phyloP scores from a whole-genome alignment of 2,329 filamentous ascomycete genomes.

The Exophiala sp. region DNA sequence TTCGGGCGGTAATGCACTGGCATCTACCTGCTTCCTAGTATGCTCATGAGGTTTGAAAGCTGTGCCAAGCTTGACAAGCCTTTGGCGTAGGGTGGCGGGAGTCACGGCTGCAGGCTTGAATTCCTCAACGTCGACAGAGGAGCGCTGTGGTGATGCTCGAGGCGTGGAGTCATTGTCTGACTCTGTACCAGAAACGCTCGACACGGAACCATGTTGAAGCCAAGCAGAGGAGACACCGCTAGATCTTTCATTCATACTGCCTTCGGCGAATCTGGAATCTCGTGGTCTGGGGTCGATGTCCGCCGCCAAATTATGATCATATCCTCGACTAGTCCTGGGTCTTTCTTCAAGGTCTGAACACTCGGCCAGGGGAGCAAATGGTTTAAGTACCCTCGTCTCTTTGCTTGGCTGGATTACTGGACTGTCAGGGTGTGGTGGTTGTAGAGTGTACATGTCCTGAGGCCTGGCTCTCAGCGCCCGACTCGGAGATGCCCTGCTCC shows the following conservation, averaged over 20 bases:
- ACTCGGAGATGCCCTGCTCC: slow-evolving; percentile 17
- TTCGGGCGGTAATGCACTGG: slow-evolving; percentile 2
- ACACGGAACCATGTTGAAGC: slow-evolving; percentile 16
- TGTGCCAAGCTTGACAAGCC: slow-evolving; percentile 19
- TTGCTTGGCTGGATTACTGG: slow-evolving; percentile 15
- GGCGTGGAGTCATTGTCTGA: slow-evolving; percentile 19
- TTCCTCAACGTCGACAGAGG: slow-evolving; percentile 25
- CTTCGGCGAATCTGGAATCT: slow-evolving; percentile 63
- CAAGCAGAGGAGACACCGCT: slow-evolving; percentile 27
- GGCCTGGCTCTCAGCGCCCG: slow-evolving; percentile 1
- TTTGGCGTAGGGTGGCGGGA: slow-evolving; percentile 22
- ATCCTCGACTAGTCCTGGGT: slow-evolving; percentile 20
- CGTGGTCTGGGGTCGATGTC: slow-evolving; percentile 8
- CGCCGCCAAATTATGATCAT: neutral
- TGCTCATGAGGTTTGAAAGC: slow-evolving; percentile 18
- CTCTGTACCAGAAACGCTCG: slow-evolving; percentile 11
- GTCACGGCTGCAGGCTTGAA: slow-evolving; percentile 23
- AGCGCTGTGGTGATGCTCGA: slow-evolving; percentile 16
- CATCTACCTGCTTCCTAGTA: neutral
- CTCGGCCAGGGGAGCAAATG: slow-evolving; percentile 10
- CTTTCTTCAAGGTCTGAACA: slow-evolving; percentile 11
- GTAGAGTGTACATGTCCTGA: slow-evolving; percentile 6
- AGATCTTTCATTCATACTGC: slow-evolving; percentile 73
- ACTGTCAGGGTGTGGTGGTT: slow-evolving; percentile 6
- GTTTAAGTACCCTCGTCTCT: slow-evolving; percentile 5